A percentile compares a stretch with the other conserved stretches of the same genome.
Conservation (phyloP, 2,329 filamentous ascomycete genomes). For the Colletotrichum liriopes region DNA sequence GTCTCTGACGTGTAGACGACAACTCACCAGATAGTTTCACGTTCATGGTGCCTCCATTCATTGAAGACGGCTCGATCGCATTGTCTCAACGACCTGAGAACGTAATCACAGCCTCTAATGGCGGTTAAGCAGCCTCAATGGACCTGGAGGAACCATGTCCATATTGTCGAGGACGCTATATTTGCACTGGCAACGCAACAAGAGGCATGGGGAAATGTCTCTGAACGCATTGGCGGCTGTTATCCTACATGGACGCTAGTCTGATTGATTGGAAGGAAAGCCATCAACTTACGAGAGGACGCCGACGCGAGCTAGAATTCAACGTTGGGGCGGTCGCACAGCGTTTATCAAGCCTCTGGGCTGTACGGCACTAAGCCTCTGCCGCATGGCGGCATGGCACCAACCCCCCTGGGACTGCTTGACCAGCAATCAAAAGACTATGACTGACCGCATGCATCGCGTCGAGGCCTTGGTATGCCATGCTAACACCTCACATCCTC, state of each 20-base stretch:
- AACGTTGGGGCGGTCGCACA: slow-evolving; percentile 4
- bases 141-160: neutral
- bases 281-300: slow-evolving; percentile 16
- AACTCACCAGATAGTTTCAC: neutral
- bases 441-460: slow-evolving; percentile 2
- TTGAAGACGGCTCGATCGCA: neutral
- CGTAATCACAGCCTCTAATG: neutral
- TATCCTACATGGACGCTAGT: neutral
- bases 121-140: neutral
- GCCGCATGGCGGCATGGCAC: slow-evolving; percentile 13
- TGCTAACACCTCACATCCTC: neutral
- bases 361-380: slow-evolving; percentile 15
- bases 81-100: neutral
- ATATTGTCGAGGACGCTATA: neutral
- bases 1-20: neutral
- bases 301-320: neutral
- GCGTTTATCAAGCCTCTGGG: slow-evolving; percentile 9
- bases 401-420: slow-evolving; percentile 1
- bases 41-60: neutral
- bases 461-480: neutral
- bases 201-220: neutral
- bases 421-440: neutral
- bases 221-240: neutral
- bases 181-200: neutral
- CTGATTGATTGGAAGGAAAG: slow-evolving; percentile 14